Conservation (phyloP, 176 grass and related monocot species). For the Rhynchospora tenuis region DNA sequence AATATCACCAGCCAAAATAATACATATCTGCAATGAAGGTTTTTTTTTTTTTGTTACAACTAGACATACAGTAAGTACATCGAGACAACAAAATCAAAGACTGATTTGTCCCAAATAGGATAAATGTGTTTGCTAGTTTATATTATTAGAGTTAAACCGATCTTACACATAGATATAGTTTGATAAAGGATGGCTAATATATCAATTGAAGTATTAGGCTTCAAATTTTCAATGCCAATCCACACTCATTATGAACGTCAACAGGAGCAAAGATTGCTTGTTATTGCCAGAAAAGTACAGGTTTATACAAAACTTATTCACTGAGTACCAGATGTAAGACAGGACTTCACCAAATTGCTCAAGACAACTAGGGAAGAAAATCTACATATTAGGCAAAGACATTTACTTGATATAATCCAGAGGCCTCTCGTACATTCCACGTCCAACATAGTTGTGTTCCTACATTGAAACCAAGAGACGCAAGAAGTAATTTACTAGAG, state of each 20-base stretch:
- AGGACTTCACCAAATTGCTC: neutral
- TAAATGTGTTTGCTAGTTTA: neutral
- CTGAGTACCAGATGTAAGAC: neutral
- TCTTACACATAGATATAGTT: neutral
- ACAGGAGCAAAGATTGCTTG: neutral
- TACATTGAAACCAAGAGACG: conserved; percentile 36
- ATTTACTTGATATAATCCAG: conserved; percentile 78
- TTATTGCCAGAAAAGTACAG: neutral
- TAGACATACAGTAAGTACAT: conserved; percentile 11
- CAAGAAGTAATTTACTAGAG: conserved; percentile 22
- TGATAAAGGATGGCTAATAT: neutral
- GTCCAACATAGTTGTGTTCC: conserved; percentile 89
- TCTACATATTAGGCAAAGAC: neutral
- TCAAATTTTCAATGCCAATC: neutral
- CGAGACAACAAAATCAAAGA: conserved; percentile 9
- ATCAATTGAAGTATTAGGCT: neutral
- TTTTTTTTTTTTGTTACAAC: conserved; percentile 1
- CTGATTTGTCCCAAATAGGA: neutral
- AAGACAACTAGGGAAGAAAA: neutral
- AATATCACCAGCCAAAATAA: conserved; percentile 79
- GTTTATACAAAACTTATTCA: neutral
- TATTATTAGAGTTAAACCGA: neutral
- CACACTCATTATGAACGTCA: neutral
- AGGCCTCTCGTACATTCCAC: conserved; percentile 67
- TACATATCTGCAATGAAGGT: conserved; percentile 56